Conservation (phyloP, 2,329 filamentous ascomycete genomes). For the Pseudocercospora vitis region DNA sequence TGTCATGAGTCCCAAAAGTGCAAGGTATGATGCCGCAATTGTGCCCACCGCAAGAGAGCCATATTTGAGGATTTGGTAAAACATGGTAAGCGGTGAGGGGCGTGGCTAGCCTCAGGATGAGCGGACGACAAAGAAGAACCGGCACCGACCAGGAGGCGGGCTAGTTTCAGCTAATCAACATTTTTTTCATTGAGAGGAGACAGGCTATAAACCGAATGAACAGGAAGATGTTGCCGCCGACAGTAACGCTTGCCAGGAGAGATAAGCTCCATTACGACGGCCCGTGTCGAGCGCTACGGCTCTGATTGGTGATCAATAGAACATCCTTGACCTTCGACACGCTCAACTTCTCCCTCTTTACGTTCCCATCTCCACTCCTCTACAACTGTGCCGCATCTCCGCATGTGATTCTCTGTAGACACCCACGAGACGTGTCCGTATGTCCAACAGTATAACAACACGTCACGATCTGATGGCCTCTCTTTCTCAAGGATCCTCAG, state of each 20-base stretch:
- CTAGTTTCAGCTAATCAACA: too few species aligned
- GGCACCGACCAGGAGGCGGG: too few species aligned
- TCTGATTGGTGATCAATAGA: not conserved
- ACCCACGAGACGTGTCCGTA: too few species aligned
- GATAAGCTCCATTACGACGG: not conserved
- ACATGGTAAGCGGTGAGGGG: slow-evolving; percentile 7
- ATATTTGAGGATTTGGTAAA: slow-evolving; percentile 12
- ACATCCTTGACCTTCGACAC: too few species aligned
- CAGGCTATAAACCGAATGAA: too few species aligned
- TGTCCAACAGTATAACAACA: too few species aligned
- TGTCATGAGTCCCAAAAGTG: slow-evolving; percentile 49
- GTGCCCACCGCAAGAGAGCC: slow-evolving; percentile 28
- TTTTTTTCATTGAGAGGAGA: too few species aligned
- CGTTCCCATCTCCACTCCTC: not conserved
- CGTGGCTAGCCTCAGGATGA: not conserved
- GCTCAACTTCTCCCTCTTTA: not conserved
- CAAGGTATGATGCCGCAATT: slow-evolving; percentile 43
- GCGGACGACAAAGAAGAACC: too few species aligned
- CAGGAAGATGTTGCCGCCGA: too few species aligned
- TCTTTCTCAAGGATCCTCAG: too few species aligned
- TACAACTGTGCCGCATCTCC: not conserved
- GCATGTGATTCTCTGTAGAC: too few species aligned
- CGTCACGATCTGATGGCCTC: too few species aligned
- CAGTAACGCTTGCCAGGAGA: not conserved
- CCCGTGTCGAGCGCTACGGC: not conserved